Conservation (phyloP, 2,329 filamentous ascomycete genomes). For the Xylariaceae sp. region DNA sequence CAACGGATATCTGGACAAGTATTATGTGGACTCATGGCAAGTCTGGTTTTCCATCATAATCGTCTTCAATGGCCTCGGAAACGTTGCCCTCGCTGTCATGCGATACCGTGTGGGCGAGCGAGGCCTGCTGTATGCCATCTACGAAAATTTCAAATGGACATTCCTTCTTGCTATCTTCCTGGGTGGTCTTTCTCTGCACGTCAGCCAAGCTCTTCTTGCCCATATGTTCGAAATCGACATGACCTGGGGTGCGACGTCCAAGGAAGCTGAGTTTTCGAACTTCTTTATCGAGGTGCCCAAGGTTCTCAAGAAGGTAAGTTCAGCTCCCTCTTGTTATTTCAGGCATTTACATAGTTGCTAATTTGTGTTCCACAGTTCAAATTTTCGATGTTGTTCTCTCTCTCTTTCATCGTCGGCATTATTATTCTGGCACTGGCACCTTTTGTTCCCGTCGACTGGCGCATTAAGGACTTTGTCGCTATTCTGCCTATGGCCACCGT, state of each 20-base stretch:
- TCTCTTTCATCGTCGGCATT: constrained; percentile 65
- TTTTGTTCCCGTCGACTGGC: constrained; percentile 70
- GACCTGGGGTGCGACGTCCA: constrained; percentile 83
- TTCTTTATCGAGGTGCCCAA: constrained; percentile 86
- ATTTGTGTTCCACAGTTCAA: constrained; percentile 61
- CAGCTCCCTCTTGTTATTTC: constrained; percentile 44
- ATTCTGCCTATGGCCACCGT: constrained; percentile 78
- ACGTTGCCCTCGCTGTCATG: constrained; percentile 73
- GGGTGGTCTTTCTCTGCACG: constrained; percentile 79
- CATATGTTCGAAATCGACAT: constrained; percentile 89
- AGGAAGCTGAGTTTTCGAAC: constrained; percentile 80
- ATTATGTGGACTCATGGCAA: constrained; percentile 74
- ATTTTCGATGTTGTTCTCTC: constrained; percentile 69
- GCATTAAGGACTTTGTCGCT: constrained; percentile 73
- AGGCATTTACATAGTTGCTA: constrained; percentile 42
- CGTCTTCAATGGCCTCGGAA: constrained; percentile 77
- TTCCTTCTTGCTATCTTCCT: constrained; percentile 79
- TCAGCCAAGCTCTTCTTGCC: constrained; percentile 77
- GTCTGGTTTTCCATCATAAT: constrained; percentile 82
- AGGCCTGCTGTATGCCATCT: constrained; percentile 60
- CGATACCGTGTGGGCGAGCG: constrained; percentile 73
- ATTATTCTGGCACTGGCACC: constrained; percentile 66
- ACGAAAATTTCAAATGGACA: constrained; percentile 76
- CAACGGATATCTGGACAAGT: constrained; percentile 69
- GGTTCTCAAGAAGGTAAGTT: constrained; percentile 75